Percentiles rank a stretch among this genome's conserved stretches.
These are phyloP conservation scores for Detonula confervacea DNA, from an alignment of 352 stramenopile species.

Conservation along the genomic window DNA sequence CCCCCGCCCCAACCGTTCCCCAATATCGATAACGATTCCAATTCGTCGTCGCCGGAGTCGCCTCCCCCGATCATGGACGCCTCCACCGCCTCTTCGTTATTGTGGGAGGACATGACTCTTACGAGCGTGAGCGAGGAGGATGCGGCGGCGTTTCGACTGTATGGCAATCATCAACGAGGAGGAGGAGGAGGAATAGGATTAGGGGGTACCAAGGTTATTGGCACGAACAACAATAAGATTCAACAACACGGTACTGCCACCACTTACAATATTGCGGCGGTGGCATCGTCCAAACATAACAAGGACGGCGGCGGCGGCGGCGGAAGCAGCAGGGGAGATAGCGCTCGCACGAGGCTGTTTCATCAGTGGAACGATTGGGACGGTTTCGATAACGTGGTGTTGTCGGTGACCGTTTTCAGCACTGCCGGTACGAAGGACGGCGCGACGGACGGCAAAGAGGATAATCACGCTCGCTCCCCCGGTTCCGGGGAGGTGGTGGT, in stretches of 20 bases:
- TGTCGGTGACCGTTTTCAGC: conserved; percentile 53
- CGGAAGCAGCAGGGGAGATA: too few species aligned
- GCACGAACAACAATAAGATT: not conserved
- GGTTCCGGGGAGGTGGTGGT: conserved; percentile 45
- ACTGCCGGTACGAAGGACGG: conserved; percentile 1
- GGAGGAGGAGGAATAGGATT: not conserved
- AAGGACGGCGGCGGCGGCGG: not conserved
- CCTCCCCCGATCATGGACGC: conserved; percentile 33
- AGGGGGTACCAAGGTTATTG: not conserved
- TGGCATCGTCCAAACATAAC: not conserved
- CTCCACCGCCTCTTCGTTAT: conserved; percentile 56
- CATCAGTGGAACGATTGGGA: conserved; percentile 47
- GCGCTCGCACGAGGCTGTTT: too few species aligned
- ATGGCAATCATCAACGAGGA: conserved; percentile 8
- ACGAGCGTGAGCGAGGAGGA: conserved; percentile 59
- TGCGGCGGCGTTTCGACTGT: conserved; percentile 39
- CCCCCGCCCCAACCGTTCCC: not conserved
- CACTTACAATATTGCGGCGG: too few species aligned
- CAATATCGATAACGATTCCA: not conserved
- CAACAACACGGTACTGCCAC: too few species aligned
- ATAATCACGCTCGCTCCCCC: not conserved
- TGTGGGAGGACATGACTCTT: conserved; percentile 62
- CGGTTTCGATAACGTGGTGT: conserved; percentile 56
- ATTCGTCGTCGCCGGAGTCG: conserved; percentile 1
- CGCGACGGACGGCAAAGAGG: too few species aligned